phyloP scores from a whole-genome alignment of 2,329 filamentous ascomycete species.

The Teratosphaeria nubilosa region DNA sequence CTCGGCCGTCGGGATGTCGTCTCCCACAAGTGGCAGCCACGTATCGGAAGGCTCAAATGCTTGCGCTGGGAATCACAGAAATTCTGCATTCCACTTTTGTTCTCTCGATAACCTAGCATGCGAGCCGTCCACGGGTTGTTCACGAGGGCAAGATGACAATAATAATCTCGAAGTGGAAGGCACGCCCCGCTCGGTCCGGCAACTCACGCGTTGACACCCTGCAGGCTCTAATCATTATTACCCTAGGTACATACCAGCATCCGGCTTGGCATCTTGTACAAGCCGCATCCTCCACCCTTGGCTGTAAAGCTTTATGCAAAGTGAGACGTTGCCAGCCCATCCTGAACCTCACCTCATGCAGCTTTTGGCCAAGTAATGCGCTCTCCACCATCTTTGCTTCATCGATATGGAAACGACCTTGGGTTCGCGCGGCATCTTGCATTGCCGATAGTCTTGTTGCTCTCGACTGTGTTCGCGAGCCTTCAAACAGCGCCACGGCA shows the following conservation, averaged over 20 bases:
- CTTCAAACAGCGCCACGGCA: constrained; percentile 28
- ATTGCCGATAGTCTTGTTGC: constrained; percentile 25
- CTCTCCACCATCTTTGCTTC: not conserved
- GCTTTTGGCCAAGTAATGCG: not conserved
- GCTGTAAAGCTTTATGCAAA: not conserved
- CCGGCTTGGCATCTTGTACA: not conserved
- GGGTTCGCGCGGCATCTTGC: not conserved
- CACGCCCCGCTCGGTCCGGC: not conserved
- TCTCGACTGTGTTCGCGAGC: constrained; percentile 26
- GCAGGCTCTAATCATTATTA: not conserved
- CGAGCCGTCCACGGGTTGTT: too few species aligned
- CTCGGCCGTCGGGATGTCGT: too few species aligned
- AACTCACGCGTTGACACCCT: not conserved
- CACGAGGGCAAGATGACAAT: not conserved
- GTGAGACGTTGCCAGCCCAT: not conserved
- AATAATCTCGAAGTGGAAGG: not conserved
- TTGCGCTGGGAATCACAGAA: too few species aligned
- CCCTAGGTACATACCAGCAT: not conserved
- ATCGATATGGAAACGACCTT: not conserved
- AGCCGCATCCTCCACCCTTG: not conserved
- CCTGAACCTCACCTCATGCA: not conserved
- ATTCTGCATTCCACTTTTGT: too few species aligned
- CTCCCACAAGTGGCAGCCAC: too few species aligned
- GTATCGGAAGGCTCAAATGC: too few species aligned
- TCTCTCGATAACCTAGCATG: too few species aligned